Evolutionary conservation across 805 yeast genomes (phyloP).

Genomic region (Saccharomycopsis microspora): DNA sequence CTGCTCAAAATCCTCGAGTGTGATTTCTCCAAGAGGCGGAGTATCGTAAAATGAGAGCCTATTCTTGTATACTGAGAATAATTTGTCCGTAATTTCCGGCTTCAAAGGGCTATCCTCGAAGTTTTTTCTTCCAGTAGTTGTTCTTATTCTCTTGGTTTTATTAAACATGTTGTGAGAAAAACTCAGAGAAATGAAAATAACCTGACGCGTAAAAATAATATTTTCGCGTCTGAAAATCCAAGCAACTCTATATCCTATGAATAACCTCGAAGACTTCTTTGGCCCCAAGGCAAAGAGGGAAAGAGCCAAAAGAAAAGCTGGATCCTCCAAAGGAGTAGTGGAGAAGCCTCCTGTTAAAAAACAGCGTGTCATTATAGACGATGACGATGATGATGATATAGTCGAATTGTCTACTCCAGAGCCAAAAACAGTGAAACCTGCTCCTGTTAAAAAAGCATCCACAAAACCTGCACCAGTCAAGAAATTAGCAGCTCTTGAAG

Average conservation of each 20-base stretch:
- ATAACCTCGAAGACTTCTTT: no score
- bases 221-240: no score
- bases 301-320: not conserved
- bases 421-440: slow-evolving; percentile 18
- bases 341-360: not conserved
- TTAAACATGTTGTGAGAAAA: slow-evolving; percentile 8
- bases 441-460: slow-evolving; percentile 17
- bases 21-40: slow-evolving; percentile 79
- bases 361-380: slow-evolving; percentile 17
- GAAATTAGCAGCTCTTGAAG: not conserved
- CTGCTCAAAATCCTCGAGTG: slow-evolving; percentile 82
- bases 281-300: not conserved
- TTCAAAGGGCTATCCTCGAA: slow-evolving; percentile 32
- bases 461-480: slow-evolving; percentile 1
- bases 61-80: slow-evolving; percentile 35
- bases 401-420: slow-evolving; percentile 20
- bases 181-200: no score
- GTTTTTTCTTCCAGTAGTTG: slow-evolving; percentile 63
- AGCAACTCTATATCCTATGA: no score
- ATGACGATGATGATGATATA: slow-evolving; percentile 21
- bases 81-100: slow-evolving; percentile 20
- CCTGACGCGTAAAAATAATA: no score
- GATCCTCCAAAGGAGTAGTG: slow-evolving; percentile 20
- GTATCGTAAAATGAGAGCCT: slow-evolving; percentile 63
- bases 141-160: slow-evolving; percentile 27